phyloP scores from a whole-genome alignment of 129 eudicot species.

The Chrysanthemum seticuspe region DNA sequence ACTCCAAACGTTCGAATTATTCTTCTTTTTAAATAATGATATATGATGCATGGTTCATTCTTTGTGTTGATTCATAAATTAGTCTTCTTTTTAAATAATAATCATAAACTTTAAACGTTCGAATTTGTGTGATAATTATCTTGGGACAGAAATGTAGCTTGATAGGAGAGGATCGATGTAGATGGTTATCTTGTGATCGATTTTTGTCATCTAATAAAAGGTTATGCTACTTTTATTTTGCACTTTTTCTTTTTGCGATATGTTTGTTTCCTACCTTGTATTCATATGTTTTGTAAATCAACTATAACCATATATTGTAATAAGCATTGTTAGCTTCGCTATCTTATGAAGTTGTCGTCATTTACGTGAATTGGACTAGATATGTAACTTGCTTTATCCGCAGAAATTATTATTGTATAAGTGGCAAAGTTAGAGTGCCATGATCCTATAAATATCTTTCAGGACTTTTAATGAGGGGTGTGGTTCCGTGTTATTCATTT shows the following conservation, averaged over 20 bases:
- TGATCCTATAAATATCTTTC: too few relatives aligned
- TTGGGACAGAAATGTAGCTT: slow-evolving; percentile 20
- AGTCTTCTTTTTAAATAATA: neutral
- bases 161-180: neutral
- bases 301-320: neutral
- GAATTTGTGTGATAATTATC: slow-evolving; percentile 17
- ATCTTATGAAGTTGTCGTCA: too few relatives aligned
- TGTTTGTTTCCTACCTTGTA: slow-evolving; percentile 1
- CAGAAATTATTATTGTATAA: too few relatives aligned
- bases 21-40: too few relatives aligned
- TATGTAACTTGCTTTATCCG: too few relatives aligned
- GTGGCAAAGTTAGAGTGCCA: too few relatives aligned
- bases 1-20: too few relatives aligned
- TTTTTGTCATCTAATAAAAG: slow-evolving; percentile 29
- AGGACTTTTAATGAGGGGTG: too few relatives aligned
- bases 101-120: neutral
- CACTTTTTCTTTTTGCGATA: neutral
- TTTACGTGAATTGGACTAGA: too few relatives aligned
- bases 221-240: slow-evolving; percentile 1
- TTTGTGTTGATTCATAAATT: neutral
- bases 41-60: too few relatives aligned
- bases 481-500: too few relatives aligned
- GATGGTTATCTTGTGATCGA: slow-evolving; percentile 25
- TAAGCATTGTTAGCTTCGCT: too few relatives aligned
- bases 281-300: slow-evolving; percentile 3